Evolutionary conservation across 2,329 filamentous ascomycete species (phyloP).

Genomic region (Ceratocystis variospora): DNA sequence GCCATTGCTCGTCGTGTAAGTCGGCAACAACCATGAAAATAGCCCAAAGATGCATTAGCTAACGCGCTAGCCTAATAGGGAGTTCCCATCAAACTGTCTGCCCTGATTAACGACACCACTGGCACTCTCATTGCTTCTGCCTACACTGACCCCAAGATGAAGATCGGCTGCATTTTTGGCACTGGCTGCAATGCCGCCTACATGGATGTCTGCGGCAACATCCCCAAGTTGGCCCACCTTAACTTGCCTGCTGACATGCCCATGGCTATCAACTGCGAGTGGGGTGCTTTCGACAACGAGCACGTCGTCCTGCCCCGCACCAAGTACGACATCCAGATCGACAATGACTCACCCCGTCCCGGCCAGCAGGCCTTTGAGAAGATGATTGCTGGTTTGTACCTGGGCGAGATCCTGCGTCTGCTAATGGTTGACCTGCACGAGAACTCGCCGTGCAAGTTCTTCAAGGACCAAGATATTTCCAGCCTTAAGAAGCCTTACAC

Average conservation of each 20-base stretch:
- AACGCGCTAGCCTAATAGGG: constrained; percentile 36
- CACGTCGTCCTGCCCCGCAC: constrained; percentile 76
- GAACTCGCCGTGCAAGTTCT: constrained; percentile 59
- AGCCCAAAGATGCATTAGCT: constrained; percentile 21
- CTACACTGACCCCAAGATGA: constrained; percentile 88
- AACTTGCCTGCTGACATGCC: constrained; percentile 71
- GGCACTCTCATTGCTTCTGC: constrained; percentile 92
- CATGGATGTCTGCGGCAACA: constrained; percentile 82
- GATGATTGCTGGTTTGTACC: constrained; percentile 90
- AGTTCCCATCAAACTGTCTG: constrained; percentile 82
- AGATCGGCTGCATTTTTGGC: constrained; percentile 94
- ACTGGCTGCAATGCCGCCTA: constrained; percentile 98
- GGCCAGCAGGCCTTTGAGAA: constrained; percentile 95
- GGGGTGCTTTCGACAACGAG: constrained; percentile 93
- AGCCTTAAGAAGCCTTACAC: constrained; percentile 75
- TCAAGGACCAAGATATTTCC: constrained; percentile 67
- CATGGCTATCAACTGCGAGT: constrained; percentile 96
- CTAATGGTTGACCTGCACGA: constrained; percentile 76
- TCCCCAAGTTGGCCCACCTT: constrained; percentile 87
- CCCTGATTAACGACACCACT: constrained; percentile 94
- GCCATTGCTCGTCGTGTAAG: constrained; percentile 48
- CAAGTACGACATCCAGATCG: constrained; percentile 72
- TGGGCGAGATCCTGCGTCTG: constrained; percentile 87
- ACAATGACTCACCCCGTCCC: constrained; percentile 80
- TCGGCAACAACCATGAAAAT: constrained; percentile 1